Evolutionary conservation across 768 basidiomycete species (phyloP).

Genomic region (Termitomyces sp.): DNA sequence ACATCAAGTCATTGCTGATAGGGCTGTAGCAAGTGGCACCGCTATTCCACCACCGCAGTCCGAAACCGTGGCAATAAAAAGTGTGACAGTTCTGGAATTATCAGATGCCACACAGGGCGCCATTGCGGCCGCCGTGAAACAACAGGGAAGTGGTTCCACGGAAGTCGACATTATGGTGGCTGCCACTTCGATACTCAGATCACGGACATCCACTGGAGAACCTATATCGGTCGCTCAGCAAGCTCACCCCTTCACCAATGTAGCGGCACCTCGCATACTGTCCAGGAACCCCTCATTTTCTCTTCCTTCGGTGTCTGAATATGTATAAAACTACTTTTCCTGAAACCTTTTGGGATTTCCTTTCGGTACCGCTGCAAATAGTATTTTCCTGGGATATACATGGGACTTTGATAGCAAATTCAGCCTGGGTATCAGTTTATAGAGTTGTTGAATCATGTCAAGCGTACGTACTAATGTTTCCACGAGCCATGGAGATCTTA

Average conservation of each 20-base stretch:
- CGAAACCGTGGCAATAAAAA: slow-evolving; percentile 39
- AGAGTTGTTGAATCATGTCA: slow-evolving; percentile 14
- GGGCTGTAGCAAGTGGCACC: slow-evolving; percentile 33
- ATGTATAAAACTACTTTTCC: slow-evolving; percentile 28
- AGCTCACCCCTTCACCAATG: slow-evolving; percentile 15
- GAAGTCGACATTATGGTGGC: slow-evolving; percentile 81
- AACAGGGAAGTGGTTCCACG: slow-evolving; percentile 64
- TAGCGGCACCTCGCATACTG: slow-evolving; percentile 16
- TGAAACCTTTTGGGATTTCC: slow-evolving; percentile 19
- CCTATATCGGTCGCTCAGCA: slow-evolving; percentile 14
- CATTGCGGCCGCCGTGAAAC: slow-evolving; percentile 78
- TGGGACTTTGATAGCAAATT: slow-evolving; percentile 22
- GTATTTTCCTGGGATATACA: slow-evolving; percentile 22
- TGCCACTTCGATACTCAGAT: slow-evolving; percentile 48
- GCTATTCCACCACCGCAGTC: slow-evolving; percentile 28
- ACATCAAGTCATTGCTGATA: slow-evolving; percentile 53
- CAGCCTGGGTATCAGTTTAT: slow-evolving; percentile 11
- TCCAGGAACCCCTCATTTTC: slow-evolving; percentile 18
- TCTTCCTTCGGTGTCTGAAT: slow-evolving; percentile 36
- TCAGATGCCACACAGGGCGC: slow-evolving; percentile 55
- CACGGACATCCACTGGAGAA: slow-evolving; percentile 28
- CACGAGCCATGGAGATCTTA: too few species aligned
- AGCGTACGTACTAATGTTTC: too few species aligned
- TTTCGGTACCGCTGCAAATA: slow-evolving; percentile 21
- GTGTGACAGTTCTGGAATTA: slow-evolving; percentile 45